phyloP scores from a whole-genome alignment of 176 grass and related monocot species.

The Musa beccarii region DNA sequence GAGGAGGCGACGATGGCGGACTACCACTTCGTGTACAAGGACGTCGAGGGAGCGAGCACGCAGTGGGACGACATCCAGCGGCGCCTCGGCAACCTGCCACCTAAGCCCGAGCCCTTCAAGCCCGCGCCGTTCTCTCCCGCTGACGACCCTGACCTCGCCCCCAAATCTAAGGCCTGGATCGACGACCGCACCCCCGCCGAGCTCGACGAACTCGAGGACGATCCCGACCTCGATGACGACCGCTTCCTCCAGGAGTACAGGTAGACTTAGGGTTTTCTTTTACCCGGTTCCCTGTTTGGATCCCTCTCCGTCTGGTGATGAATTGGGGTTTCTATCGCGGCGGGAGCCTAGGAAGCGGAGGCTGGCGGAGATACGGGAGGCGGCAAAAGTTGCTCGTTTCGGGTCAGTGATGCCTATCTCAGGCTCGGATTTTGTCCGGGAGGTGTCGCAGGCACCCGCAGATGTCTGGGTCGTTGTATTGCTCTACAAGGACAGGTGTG shows the following conservation, averaged over 20 bases:
- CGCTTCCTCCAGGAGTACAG: conserved; percentile 97
- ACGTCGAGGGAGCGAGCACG: conserved; percentile 76
- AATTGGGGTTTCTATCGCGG: background rate
- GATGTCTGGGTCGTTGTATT: conserved; percentile 96
- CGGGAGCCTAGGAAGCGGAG: conserved; percentile 58
- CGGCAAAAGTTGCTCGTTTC: conserved; percentile 46
- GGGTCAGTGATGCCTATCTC: conserved; percentile 59
- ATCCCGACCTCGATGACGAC: conserved; percentile 64
- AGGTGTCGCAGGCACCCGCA: conserved; percentile 76
- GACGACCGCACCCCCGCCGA: conserved; percentile 65
- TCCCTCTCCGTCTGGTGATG: background rate
- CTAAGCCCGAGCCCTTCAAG: conserved; percentile 79
- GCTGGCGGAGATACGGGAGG: conserved; percentile 71
- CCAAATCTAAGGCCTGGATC: conserved; percentile 77
- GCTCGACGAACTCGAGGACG: conserved; percentile 82
- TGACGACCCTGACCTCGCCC: conserved; percentile 52
- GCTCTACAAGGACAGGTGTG: conserved; percentile 92
- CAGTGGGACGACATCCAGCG: conserved; percentile 98
- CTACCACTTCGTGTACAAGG: conserved; percentile 98
- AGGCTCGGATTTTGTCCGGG: conserved; percentile 80
- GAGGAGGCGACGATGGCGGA: conserved; percentile 50
- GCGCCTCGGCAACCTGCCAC: conserved; percentile 73
- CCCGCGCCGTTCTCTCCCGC: conserved; percentile 59
- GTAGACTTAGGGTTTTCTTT: conserved; percentile 20
- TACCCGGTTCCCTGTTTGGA: background rate